Evolutionary conservation across 2,329 filamentous ascomycete genomes (phyloP).

Genomic region (Phialocephala sp.): DNA sequence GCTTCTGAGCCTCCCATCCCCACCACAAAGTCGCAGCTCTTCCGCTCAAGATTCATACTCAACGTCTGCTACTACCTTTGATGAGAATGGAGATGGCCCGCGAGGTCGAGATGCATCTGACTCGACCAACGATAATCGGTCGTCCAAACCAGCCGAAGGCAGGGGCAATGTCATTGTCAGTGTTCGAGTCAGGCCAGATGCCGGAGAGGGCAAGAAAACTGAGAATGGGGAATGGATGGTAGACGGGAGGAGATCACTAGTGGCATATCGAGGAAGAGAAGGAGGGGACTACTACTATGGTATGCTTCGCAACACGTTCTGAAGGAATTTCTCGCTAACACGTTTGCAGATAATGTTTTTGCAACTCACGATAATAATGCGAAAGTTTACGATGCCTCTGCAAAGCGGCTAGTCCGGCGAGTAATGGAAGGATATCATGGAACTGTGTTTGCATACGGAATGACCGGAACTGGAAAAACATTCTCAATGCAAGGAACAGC

Average conservation of each 20-base stretch:
- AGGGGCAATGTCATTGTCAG: slow-evolving; percentile 98
- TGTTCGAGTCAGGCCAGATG: slow-evolving; percentile 88
- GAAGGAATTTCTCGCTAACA: slow-evolving; percentile 25
- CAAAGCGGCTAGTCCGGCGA: slow-evolving; percentile 90
- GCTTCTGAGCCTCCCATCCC: slow-evolving; percentile 78
- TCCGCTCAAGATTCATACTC: slow-evolving; percentile 93
- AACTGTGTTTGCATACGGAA: slow-evolving; percentile 97
- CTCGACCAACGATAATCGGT: slow-evolving; percentile 43
- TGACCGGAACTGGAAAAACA: slow-evolving; percentile 98
- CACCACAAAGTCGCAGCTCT: slow-evolving; percentile 86
- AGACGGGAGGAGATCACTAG: slow-evolving; percentile 79
- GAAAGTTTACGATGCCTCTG: slow-evolving; percentile 90
- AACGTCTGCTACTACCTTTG: slow-evolving; percentile 86
- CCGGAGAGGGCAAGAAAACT: slow-evolving; percentile 60
- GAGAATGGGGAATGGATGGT: slow-evolving; percentile 87
- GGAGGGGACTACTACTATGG: slow-evolving; percentile 93
- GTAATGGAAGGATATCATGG: slow-evolving; percentile 99
- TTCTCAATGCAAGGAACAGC: slow-evolving; percentile 99
- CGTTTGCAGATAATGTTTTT: slow-evolving; percentile 86
- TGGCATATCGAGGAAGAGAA: slow-evolving; percentile 86
- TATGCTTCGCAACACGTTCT: slow-evolving; percentile 49
- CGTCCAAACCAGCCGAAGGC: slow-evolving; percentile 64
- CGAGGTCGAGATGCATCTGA: slow-evolving; percentile 42
- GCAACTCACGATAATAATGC: slow-evolving; percentile 92
- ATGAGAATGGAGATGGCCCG: slow-evolving; percentile 71